Evolutionary conservation across 768 basidiomycete genomes (phyloP).

Genomic region (Tylopilus vinaceipallidus): DNA sequence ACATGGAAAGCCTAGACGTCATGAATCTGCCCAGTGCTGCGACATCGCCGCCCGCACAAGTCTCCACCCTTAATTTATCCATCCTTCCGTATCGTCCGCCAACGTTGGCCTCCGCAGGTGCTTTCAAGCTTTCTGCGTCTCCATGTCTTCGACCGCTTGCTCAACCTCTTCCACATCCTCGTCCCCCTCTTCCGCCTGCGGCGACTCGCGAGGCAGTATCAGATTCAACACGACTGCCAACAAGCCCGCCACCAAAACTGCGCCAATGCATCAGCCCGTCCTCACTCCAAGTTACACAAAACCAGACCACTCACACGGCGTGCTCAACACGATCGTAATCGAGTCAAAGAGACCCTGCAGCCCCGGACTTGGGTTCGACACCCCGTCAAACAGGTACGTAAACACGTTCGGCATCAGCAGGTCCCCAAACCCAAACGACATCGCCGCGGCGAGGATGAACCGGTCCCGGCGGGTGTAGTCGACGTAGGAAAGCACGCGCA

Average conservation of each 20-base stretch:
- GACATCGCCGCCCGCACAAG: too few relatives aligned
- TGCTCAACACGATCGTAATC: constrained; percentile 77
- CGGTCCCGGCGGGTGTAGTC: constrained; percentile 62
- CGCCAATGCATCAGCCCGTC: not conserved
- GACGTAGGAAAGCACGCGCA: constrained; percentile 64
- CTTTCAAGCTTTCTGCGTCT: constrained; percentile 11
- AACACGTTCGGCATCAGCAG: constrained; percentile 65
- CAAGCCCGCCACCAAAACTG: constrained; percentile 58
- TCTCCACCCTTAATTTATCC: not conserved
- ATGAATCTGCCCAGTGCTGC: too few relatives aligned
- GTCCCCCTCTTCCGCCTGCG: constrained; percentile 21
- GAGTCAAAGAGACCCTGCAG: constrained; percentile 70
- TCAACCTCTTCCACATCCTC: constrained; percentile 17
- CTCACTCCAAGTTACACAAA: not conserved
- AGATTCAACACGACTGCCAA: constrained; percentile 58
- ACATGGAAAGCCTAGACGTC: too few relatives aligned
- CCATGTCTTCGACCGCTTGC: constrained; percentile 26
- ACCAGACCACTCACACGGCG: constrained; percentile 65
- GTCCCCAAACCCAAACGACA: constrained; percentile 71
- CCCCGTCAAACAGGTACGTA: constrained; percentile 66
- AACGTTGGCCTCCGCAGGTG: not conserved
- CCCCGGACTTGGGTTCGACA: constrained; percentile 49
- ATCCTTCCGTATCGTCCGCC: not conserved
- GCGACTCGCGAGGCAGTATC: constrained; percentile 44
- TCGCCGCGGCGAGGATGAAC: constrained; percentile 66